Evolutionary conservation across 352 stramenopile genomes (phyloP).

Genomic region (Phytophthora multivora): DNA sequence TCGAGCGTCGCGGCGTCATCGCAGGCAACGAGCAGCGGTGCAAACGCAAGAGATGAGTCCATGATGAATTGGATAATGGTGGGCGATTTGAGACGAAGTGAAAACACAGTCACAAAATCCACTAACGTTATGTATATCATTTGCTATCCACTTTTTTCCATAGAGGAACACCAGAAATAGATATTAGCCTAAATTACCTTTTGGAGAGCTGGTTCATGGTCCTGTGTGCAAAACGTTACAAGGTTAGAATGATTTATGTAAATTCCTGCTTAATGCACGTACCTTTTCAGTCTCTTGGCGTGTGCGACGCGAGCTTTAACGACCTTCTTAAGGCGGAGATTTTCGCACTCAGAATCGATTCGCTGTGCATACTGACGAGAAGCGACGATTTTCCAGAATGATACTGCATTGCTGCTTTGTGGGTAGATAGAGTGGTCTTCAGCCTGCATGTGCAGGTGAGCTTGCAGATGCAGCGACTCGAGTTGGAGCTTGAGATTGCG

Average conservation of each 20-base stretch:
- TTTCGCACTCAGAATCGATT: conserved; percentile 7
- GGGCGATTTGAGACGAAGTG: not conserved
- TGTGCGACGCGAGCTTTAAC: conserved; percentile 1
- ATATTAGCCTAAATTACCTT: not conserved
- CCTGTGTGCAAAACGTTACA: not conserved
- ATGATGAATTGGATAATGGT: conserved; percentile 9
- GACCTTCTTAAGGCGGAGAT: conserved; percentile 4
- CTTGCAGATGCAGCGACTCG: not conserved
- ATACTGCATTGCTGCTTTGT: too few relatives aligned
- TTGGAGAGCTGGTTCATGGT: not conserved
- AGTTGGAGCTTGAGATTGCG: conserved; percentile 4
- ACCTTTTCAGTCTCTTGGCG: conserved; percentile 7
- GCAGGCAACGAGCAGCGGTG: conserved; percentile 16
- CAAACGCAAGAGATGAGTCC: not conserved
- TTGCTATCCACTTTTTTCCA: not conserved
- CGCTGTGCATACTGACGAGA: conserved; percentile 10
- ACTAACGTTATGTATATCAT: not conserved
- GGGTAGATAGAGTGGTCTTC: not conserved
- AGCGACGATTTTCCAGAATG: conserved; percentile 6
- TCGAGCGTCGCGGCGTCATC: conserved; percentile 24
- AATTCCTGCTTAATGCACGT: not conserved
- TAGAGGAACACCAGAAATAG: not conserved
- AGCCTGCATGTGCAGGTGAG: not conserved
- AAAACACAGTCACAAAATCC: not conserved
- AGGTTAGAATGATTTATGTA: too few relatives aligned